These are phyloP conservation scores for Populus pruinosa DNA, from an alignment of 345 rosid genomes.

Conservation along the genomic window DNA sequence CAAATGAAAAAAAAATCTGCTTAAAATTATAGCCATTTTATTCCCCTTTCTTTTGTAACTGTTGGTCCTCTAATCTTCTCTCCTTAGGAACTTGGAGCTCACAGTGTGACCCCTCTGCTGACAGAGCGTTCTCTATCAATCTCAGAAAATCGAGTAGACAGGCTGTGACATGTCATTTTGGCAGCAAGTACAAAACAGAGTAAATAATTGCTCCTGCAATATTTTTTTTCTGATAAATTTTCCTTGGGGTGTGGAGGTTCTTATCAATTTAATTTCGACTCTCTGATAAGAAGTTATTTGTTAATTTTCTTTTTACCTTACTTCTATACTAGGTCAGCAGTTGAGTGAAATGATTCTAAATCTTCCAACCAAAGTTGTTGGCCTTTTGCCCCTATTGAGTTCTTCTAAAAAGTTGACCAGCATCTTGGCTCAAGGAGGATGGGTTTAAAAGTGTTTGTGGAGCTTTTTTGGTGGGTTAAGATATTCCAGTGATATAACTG, in stretches of 20 bases:
- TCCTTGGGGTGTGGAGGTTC: not conserved
- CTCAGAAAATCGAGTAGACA: conserved; percentile 71
- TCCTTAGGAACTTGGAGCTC: conserved; percentile 77
- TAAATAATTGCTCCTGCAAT: conserved; percentile 22
- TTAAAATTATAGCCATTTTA: not conserved
- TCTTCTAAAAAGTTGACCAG: conserved; percentile 1
- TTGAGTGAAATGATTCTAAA: conserved; percentile 73
- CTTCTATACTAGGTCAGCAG: conserved; percentile 55
- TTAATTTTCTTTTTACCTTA: conserved; percentile 1
- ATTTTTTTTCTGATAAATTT: not conserved
- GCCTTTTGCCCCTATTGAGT: conserved; percentile 59
- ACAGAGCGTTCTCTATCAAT: conserved; percentile 67
- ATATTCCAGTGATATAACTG: not conserved
- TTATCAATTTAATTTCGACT: not conserved
- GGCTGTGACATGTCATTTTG: conserved; percentile 69
- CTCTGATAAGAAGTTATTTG: not conserved
- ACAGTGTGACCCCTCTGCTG: conserved; percentile 76
- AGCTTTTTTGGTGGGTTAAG: not conserved
- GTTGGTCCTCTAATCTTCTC: conserved; percentile 1
- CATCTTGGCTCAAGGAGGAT: not conserved
- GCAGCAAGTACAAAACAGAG: conserved; percentile 82
- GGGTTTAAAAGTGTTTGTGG: not conserved
- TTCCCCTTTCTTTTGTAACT: not conserved
- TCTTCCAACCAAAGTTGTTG: conserved; percentile 55
- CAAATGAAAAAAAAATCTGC: not conserved